Conservation (phyloP, 257 asterid species). For the Mitragyna speciosa region DNA sequence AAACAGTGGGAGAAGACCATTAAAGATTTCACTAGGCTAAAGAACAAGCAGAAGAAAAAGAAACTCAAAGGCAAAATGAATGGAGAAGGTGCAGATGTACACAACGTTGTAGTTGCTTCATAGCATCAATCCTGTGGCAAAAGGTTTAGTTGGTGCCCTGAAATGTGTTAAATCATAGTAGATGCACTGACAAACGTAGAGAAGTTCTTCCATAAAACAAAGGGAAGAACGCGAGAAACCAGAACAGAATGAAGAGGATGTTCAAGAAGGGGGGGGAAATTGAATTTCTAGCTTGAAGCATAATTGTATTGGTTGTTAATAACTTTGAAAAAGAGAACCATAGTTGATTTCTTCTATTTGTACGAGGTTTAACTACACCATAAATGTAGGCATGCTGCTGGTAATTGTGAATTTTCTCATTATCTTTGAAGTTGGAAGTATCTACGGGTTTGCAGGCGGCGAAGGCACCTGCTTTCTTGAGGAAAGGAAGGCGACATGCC, state of each 20-base stretch:
- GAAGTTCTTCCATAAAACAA: not conserved
- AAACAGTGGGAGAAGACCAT: slow-evolving; percentile 72
- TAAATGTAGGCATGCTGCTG: no score
- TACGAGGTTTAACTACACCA: no score
- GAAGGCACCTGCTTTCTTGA: no score
- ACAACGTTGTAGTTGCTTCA: slow-evolving; percentile 8
- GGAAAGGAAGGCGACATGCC: no score
- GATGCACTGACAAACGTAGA: not conserved
- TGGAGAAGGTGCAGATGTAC: slow-evolving; percentile 22
- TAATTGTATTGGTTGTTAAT: no score
- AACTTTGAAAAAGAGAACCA: not conserved
- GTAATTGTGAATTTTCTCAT: no score
- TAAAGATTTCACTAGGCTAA: slow-evolving; percentile 60
- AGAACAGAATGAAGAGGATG: no score
- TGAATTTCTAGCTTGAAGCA: not conserved
- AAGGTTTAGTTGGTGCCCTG: not conserved
- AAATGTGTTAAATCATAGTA: slow-evolving; percentile 13
- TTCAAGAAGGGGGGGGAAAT: no score
- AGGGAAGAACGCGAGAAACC: not conserved
- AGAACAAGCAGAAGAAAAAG: slow-evolving; percentile 61
- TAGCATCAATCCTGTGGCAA: slow-evolving; percentile 13
- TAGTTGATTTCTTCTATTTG: not conserved
- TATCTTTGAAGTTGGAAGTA: not conserved
- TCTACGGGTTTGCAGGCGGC: not conserved
- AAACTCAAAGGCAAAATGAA: slow-evolving; percentile 45